phyloP scores from a whole-genome alignment of 2,329 filamentous ascomycete genomes.

The Parastagonospora avenae region DNA sequence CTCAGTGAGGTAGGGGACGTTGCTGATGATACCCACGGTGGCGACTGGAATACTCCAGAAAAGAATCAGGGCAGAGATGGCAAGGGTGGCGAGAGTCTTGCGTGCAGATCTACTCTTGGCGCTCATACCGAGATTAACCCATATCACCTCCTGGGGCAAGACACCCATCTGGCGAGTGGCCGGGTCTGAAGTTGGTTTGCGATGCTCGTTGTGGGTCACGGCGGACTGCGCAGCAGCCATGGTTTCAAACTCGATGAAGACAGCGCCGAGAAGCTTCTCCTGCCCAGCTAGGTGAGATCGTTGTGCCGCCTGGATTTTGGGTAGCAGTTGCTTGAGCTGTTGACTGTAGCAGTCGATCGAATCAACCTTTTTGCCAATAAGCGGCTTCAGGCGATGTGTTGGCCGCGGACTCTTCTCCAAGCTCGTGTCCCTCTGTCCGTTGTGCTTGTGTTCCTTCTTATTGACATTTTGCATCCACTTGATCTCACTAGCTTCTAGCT shows the following conservation, averaged over 20 bases:
- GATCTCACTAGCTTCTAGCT: slow-evolving; percentile 52
- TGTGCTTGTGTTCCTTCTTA: slow-evolving; percentile 47
- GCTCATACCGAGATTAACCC: slow-evolving; percentile 51
- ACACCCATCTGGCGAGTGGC: slow-evolving; percentile 51
- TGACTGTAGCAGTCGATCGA: slow-evolving; percentile 84
- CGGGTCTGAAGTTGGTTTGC: slow-evolving; percentile 40
- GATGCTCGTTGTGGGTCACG: slow-evolving; percentile 51
- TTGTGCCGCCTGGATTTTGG: slow-evolving; percentile 71
- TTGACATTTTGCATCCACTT: slow-evolving; percentile 61
- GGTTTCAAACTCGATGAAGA: slow-evolving; percentile 85
- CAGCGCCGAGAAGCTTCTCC: slow-evolving; percentile 70
- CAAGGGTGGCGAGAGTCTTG: slow-evolving; percentile 40
- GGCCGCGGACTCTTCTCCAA: slow-evolving; percentile 52
- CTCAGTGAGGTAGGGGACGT: slow-evolving; percentile 50
- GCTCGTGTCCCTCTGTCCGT: slow-evolving; percentile 67
- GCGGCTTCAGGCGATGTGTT: slow-evolving; percentile 46
- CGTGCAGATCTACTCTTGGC: slow-evolving; percentile 34
- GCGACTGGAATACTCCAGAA: slow-evolving; percentile 54
- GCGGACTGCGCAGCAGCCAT: slow-evolving; percentile 85
- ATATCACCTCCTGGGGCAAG: slow-evolving; percentile 53
- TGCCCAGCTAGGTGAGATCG: slow-evolving; percentile 69
- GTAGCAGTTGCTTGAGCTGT: slow-evolving; percentile 73
- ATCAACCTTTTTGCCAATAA: slow-evolving; percentile 57
- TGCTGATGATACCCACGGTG: slow-evolving; percentile 51
- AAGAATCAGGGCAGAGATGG: slow-evolving; percentile 49